A percentile compares a stretch with the other conserved stretches of the same genome.
Conservation (phyloP, 75 land plant genomes). For the Selaginella moellendorffii region DNA sequence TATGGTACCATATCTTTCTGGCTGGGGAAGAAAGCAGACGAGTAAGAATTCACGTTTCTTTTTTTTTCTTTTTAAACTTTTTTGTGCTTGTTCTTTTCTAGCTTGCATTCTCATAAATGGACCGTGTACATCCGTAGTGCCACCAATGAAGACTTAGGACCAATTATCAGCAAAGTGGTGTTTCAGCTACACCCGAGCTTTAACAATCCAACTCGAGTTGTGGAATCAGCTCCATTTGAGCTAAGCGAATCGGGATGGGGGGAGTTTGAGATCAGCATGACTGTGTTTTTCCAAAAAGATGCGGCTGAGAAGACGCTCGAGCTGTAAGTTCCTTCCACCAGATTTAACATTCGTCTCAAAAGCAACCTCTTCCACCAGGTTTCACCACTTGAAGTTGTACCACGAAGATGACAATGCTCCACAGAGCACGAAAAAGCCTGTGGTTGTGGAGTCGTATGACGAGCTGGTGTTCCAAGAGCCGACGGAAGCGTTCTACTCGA, state of each 20-base stretch:
- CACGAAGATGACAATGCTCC: conserved; percentile 71
- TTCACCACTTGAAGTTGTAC: conserved; percentile 64
- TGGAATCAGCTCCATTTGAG: conserved; percentile 78
- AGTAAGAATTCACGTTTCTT: conserved; percentile 39
- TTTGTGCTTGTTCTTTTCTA: conserved; percentile 10
- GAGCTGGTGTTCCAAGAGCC: conserved; percentile 83
- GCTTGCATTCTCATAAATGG: conserved; percentile 79
- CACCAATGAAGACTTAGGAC: conserved; percentile 63
- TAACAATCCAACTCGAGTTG: conserved; percentile 61
- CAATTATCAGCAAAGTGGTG: conserved; percentile 59
- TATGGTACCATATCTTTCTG: conserved; percentile 83
- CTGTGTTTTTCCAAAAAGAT: conserved; percentile 62
- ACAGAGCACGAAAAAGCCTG: conserved; percentile 72
- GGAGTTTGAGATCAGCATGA: conserved; percentile 85
- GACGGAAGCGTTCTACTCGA: conserved; percentile 48
- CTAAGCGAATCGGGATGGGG: conserved; percentile 86
- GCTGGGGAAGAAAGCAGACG: conserved; percentile 92
- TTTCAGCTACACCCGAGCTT: conserved; percentile 88
- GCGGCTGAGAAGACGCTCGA: conserved; percentile 63
- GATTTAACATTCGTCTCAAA: conserved; percentile 1
- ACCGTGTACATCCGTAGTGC: conserved; percentile 73
- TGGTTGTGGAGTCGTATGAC: conserved; percentile 74
- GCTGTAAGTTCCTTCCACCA: conserved; percentile 37
- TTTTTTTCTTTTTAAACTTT: neutral
- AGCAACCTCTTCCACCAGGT: conserved; percentile 58